phyloP scores from a whole-genome alignment of 306 rosid species.

The Clitoria ternatea region DNA sequence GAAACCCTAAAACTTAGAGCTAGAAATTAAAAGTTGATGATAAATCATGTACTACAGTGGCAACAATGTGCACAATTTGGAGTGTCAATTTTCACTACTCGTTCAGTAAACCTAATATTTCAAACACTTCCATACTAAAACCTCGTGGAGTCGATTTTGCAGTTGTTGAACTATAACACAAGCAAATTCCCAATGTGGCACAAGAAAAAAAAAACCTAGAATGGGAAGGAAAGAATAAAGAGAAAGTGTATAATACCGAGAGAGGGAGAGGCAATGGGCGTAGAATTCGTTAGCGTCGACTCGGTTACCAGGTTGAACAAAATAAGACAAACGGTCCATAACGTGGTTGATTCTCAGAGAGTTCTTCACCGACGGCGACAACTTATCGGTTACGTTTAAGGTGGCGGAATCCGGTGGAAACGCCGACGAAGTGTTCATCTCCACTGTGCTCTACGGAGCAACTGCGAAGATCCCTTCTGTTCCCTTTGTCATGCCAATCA shows the following conservation, averaged over 20 bases:
- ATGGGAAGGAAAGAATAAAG: not conserved
- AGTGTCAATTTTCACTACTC: not conserved
- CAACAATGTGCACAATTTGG: not conserved
- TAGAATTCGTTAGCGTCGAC: conserved; percentile 37
- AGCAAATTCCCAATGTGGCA: not conserved
- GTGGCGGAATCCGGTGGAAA: not conserved
- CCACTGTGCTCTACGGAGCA: not conserved
- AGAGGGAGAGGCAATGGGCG: conserved; percentile 51
- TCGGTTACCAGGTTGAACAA: conserved; percentile 25
- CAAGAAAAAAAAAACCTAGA: not conserved
- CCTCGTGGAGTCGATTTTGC: not conserved
- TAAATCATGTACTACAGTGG: not conserved
- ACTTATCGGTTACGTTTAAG: not conserved
- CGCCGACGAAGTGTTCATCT: conserved; percentile 19
- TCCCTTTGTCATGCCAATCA: too few relatives aligned
- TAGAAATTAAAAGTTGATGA: not conserved
- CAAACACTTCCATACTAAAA: not conserved
- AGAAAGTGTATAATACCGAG: conserved; percentile 34
- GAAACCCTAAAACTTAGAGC: not conserved
- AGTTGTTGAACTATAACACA: not conserved
- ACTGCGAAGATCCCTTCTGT: too few relatives aligned
- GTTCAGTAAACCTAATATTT: not conserved
- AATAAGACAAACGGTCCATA: conserved; percentile 30
- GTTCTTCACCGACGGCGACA: conserved; percentile 36
- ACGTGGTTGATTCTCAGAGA: conserved; percentile 31